Evolutionary conservation across 2,329 filamentous ascomycete genomes (phyloP), one percentile per base, ranked within the genome.

Genomic region (Colletotrichum godetiae): DNA sequence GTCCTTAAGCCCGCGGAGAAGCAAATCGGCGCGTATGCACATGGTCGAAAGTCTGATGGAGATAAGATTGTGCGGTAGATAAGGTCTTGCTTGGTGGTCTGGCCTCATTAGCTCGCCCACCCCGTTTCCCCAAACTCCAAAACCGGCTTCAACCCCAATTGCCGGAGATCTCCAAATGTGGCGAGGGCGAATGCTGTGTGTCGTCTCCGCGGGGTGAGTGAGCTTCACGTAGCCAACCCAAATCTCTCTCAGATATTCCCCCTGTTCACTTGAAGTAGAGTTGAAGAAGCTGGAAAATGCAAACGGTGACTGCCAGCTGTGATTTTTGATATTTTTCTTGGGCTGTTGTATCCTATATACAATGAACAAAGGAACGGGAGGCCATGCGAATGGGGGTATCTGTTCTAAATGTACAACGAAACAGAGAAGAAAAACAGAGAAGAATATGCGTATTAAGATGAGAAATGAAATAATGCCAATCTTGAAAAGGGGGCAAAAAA

Each of bases 1-100:
- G 65, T 52, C 55, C 8, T 22, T 5, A 27, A 8, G 33, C 59
- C 69, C 70, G 66, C 66, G 46, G 70, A 69, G 60, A 69, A 49
- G 27, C 52, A 24, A 27, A 24, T 22, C 46, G 29, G n/a, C 31
- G 27, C 64, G 55, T 11, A 58, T 15, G 66, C 59, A 13, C 37
- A 33, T 64, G 66, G 53, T 49, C 3, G 35, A 15, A 19, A 24
- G 24, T 37, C 27, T 49, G 4, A 27, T 42, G 53, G 53, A 49
- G 53, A 73, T 57, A 56, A 22, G 35, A 33, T 24, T 22, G 37
- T 7, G 42, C 27, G 29, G 59, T 22, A 61, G 62, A 59, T 72
- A 68, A 63, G 37, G 53, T 57, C 33, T 15, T 53, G 55, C 33
- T 35, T 29, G 15, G 15, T 5, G 57, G 24, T 5, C 37, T 35